Evolutionary conservation across 108 stramenopile genomes (phyloP).

Genomic region (Epipyxis sp.): DNA sequence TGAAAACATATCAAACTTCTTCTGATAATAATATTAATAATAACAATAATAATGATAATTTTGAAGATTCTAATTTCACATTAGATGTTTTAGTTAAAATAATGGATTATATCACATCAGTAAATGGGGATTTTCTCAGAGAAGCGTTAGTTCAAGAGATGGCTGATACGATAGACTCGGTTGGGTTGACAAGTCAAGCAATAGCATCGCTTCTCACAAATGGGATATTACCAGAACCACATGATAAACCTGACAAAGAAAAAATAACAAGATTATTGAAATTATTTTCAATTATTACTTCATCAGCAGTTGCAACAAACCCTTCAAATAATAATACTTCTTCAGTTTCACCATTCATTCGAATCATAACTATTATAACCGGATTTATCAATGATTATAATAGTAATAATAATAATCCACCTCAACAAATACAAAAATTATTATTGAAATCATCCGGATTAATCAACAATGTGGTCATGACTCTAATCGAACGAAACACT

Average conservation of each 20-base stretch:
- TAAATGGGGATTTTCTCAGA: constrained; percentile 39
- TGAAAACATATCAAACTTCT: constrained; percentile 33
- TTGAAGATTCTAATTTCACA: constrained; percentile 28
- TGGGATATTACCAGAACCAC: not conserved
- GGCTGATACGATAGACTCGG: constrained; percentile 42
- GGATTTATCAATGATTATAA: no score
- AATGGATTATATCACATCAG: constrained; percentile 39
- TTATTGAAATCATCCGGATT: no score
- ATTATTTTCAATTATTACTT: no score
- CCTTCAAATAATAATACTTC: no score
- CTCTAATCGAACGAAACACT: no score
- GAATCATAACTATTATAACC: no score
- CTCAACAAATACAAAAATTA: no score
- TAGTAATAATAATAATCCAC: no score
- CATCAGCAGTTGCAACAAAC: no score
- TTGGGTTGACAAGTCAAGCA: not conserved
- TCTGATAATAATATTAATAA: not conserved
- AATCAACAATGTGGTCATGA: no score
- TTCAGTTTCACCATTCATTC: no score
- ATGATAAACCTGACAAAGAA: not conserved
- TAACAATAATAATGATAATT: not conserved
- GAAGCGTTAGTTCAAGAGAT: constrained; percentile 45
- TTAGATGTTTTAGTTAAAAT: constrained; percentile 36
- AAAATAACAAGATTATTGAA: not conserved
- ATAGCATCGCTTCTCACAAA: not conserved